These are phyloP conservation scores for Picochlorum sp. DNA, from an alignment of 139 green algal genomes.

Conservation along the genomic window DNA sequence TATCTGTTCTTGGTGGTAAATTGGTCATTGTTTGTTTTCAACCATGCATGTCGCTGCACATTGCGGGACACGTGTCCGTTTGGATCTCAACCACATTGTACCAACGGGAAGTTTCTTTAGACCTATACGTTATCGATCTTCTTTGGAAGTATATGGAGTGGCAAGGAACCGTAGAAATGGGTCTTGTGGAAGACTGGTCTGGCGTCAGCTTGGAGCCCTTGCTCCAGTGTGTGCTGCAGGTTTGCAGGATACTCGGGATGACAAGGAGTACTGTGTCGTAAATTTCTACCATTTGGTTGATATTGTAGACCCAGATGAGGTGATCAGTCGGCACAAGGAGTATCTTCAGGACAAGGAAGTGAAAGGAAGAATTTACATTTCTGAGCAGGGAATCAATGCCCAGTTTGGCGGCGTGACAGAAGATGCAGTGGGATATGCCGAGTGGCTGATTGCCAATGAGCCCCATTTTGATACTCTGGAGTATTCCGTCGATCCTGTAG, in stretches of 20 bases:
- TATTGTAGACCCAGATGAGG: constrained; percentile 52
- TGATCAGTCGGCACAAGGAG: constrained; percentile 36
- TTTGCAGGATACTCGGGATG: neutral
- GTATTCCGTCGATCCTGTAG: constrained; percentile 33
- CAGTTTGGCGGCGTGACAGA: constrained; percentile 65
- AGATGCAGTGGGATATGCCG: constrained; percentile 60
- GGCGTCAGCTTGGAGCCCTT: too few relatives aligned
- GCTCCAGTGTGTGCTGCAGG: too few relatives aligned
- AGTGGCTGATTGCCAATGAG: constrained; percentile 54
- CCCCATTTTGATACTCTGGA: constrained; percentile 39
- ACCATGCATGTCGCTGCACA: too few relatives aligned
- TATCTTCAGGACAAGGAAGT: constrained; percentile 53
- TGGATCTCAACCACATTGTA: too few relatives aligned
- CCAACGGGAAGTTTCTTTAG: too few relatives aligned
- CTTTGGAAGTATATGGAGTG: too few relatives aligned
- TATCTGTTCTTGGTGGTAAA: too few relatives aligned
- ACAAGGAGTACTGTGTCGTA: constrained; percentile 45
- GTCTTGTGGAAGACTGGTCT: too few relatives aligned
- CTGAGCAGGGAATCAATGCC: constrained; percentile 89
- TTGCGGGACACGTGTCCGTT: too few relatives aligned
- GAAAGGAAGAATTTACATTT: constrained; percentile 91
- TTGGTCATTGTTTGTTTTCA: too few relatives aligned
- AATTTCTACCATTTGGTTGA: constrained; percentile 94
- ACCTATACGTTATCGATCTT: too few relatives aligned
- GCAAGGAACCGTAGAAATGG: too few relatives aligned